These are phyloP conservation scores for Neospermospora avenae DNA, from an alignment of 2,329 filamentous ascomycete genomes.

Conservation along the genomic window DNA sequence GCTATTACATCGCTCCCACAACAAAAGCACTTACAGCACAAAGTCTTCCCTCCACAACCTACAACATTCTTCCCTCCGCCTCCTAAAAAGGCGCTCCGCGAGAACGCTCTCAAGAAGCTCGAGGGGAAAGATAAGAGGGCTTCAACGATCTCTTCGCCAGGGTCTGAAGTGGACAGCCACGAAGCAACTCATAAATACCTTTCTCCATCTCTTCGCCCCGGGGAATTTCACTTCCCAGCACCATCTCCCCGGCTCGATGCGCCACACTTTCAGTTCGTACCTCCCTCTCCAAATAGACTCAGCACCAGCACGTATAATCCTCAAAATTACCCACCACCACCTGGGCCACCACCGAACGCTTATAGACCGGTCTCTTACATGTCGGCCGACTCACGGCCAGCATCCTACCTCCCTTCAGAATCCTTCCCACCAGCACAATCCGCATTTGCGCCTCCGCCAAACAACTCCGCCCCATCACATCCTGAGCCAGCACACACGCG, in stretches of 20 bases:
- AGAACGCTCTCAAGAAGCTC: slow-evolving; percentile 45
- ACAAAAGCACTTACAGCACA: slow-evolving; percentile 59
- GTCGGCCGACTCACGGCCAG: slow-evolving; percentile 16
- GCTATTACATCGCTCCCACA: slow-evolving; percentile 77
- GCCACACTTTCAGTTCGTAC: slow-evolving; percentile 59
- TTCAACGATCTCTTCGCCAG: slow-evolving; percentile 10
- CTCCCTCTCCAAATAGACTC: slow-evolving; percentile 41
- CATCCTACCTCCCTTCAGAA: slow-evolving; percentile 19
- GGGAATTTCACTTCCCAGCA: slow-evolving; percentile 57
- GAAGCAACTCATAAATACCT: slow-evolving; percentile 38
- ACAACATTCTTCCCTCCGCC: slow-evolving; percentile 33
- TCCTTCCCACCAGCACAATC: slow-evolving; percentile 19
- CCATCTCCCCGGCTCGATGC: slow-evolving; percentile 44
- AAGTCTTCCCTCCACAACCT: slow-evolving; percentile 36
- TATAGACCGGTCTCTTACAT: slow-evolving; percentile 24
- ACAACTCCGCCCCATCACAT: slow-evolving; percentile 7
- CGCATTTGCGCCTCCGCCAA: slow-evolving; percentile 2
- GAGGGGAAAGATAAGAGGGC: slow-evolving; percentile 42
- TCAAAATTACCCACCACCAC: slow-evolving; percentile 29
- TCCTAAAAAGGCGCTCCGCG: slow-evolving; percentile 32
- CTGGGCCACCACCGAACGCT: slow-evolving; percentile 22
- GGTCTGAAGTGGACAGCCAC: slow-evolving; percentile 34
- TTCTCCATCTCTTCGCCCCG: slow-evolving; percentile 18
- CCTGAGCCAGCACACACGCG: slow-evolving; percentile 27
- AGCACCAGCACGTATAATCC: slow-evolving; percentile 33